Evolutionary conservation across 352 stramenopile species (phyloP).

Genomic region (Blastocystis sp.): DNA sequence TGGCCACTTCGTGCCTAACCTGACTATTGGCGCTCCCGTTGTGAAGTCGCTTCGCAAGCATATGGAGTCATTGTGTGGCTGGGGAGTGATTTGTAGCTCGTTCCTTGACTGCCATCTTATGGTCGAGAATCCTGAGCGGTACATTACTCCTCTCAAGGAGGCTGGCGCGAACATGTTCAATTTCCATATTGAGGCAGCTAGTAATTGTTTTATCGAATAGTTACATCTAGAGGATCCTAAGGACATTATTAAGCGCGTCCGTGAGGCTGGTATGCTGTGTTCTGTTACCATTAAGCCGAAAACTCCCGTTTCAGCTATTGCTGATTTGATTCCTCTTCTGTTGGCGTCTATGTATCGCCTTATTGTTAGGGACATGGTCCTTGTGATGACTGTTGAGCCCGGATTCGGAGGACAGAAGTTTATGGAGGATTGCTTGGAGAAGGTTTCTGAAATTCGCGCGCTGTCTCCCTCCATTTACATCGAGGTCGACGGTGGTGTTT

Average conservation of each 20-base stretch:
- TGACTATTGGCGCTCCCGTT: conserved; percentile 90
- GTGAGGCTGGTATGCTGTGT: conserved; percentile 85
- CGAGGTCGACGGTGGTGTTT: conserved; percentile 91
- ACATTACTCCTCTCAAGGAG: conserved; percentile 88
- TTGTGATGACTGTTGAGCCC: conserved; percentile 96
- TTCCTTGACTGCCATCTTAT: conserved; percentile 98
- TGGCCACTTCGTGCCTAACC: conserved; percentile 94
- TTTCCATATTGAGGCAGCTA: conserved; percentile 86
- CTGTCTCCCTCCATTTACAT: conserved; percentile 90
- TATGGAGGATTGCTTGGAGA: conserved; percentile 90
- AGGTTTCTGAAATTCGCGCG: conserved; percentile 83
- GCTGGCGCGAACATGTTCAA: conserved; percentile 90
- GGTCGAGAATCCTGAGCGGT: conserved; percentile 89
- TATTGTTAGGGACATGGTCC: conserved; percentile 81
- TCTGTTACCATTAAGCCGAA: conserved; percentile 89
- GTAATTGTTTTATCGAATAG: conserved; percentile 77
- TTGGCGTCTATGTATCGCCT: background rate
- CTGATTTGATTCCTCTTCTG: conserved; percentile 52
- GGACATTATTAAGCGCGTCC: conserved; percentile 72
- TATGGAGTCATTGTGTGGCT: conserved; percentile 71
- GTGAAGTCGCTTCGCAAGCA: conserved; percentile 86
- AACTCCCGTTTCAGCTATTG: conserved; percentile 81
- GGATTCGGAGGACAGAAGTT: conserved; percentile 94
- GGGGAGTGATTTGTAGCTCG: conserved; percentile 72
- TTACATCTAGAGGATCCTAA: conserved; percentile 69